Evolutionary conservation across 2,329 filamentous ascomycete genomes (phyloP), one percentile per base, ranked within the genome.

Genomic region (Parastagonospora nodorum): DNA sequence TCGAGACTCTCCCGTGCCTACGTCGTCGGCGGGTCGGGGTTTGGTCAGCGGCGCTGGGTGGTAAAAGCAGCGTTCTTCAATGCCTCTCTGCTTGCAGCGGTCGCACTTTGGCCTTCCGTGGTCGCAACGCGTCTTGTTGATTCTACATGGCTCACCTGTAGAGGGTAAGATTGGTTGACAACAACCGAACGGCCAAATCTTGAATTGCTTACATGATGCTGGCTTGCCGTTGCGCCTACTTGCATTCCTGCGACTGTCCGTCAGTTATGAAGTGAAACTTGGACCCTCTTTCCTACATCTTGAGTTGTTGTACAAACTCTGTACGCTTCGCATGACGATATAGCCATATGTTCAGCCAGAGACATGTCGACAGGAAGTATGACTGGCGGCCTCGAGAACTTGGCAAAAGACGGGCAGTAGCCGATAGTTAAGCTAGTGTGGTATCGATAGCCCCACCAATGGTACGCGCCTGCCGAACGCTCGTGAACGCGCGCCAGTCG

Each of bases 1-100:
- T 16, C 58, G 55, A 10, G 56, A 51, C 42, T 58, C 56, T 29
- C 53, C 58, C 41, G 54, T 41, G 11, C 51, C 50, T 50, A 50
- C 43, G 28, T 56, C 57, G 37, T 53, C 51, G 12, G 47, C 42
- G 10, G 52, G 58, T 15, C 61, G 63, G 14, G 48, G 55, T 33
- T 64, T 71, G n/a, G 68, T 73, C 14, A 73, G 56, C 27, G 69
- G 69, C 10, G 69, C 68, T 19, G 69, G 69, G 50, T 72, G 68
- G 48, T 73, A 72, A 52, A 69, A 69, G 42, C 69, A 73, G 11
- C 61, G 55, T 1, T 71, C 67, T 37, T 64, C 57, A 10, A 71
- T 69, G 14, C 69, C 68, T 27, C 68, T 61, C 36, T 71, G 68
- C 10, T 59, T 55, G 48, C 69, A 73, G 27, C 68, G 64, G 44